Base-by-base conservation (phyloP, 495 filamentous ascomycete genomes). In the Aspergillus taichungensis region DNA sequence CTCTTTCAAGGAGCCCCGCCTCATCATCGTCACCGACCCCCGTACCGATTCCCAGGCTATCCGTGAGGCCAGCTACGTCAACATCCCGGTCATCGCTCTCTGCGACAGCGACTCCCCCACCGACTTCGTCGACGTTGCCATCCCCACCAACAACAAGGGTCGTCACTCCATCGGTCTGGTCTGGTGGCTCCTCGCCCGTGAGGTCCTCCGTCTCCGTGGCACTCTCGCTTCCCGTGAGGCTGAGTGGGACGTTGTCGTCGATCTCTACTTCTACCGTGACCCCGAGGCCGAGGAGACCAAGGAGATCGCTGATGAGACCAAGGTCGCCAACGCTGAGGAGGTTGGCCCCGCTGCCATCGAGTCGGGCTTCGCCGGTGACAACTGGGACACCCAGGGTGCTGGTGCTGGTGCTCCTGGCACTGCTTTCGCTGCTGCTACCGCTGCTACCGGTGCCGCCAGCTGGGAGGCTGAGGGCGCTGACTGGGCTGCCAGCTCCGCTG, bases 261-360 rank as follows among this genome's bases (percentile, higher is more conserved):
- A 98, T 83, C 80, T 98, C 56, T 98, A 98, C 87, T 98, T 98
- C 82, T 98, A 98, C 85, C 94, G 92, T 69, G 92, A 98, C 69
- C 92, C 92, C 49, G 92, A 98, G 76, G 89, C 92, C 54, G 89
- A 96, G 79, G 89, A 87, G 77, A 85, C 88, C 73, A 94, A 95
- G 82, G 89, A 95, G 76, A 78, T 84, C 45, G 67, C 73, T 33
- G 79, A 82, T 37, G 76, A 78, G 59, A 47, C 75, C 49, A 82
- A 82, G 79, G 68, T 79, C 47, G 76, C 86, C 39, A 79, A 79
- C 61, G 83, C 76, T 49, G 92, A 96, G 56, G 90, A 96, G 73
- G 85, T 85, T 60, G 88, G 84, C 57, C 54, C 85, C 50, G 78
- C 69, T 58, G 80, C 87, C 56, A 76, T 89, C 55, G 89, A 94